Base-by-base conservation (phyloP, 192 early-diverging fungal genomes). In the Backusella circina region DNA sequence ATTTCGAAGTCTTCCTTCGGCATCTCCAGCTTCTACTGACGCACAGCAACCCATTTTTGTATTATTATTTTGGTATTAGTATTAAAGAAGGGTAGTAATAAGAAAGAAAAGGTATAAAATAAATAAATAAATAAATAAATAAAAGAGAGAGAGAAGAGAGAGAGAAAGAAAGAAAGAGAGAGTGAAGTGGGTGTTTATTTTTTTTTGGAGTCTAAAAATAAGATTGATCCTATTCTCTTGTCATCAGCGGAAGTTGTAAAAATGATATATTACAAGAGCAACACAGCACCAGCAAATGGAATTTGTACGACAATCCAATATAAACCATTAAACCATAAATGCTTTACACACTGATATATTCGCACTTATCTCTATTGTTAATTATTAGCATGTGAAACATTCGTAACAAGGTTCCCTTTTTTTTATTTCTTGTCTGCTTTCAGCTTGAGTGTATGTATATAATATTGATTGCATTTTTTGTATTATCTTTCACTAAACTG, bases 31-130 rank as follows among this genome's bases (percentile, higher is more conserved):
- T 77, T 97, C 97, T 71, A 89, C 88, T 73, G 92, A 94, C 75
- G 86, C 85, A 74, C 92, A 93, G 77, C 95, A 95, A 80, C 97
- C 95, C 96, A 98, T 97, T 23, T 72, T n/a, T n/a, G n/a, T n/a
- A n/a, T n/a, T n/a, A n/a, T n/a, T 57, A 13, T 41, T n/a, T 38
- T 41, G 41, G 12, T 70, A 39, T 37, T 67, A 36, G 33, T 70
- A 70, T 70, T 70, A 26, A 26, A 39, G n/a, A 41, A 39, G 18
- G 23, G n/a, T 23, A 70, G 39, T 6, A 71, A 66, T 3, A 31
- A 70, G 30, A 70, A 65, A 36, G 50, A 39, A 65, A 39, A 47
- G 30, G 68, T 47, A 47, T 47, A 47, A 47, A 47, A 6, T 18
- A n/a, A 21, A 47, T 47, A 47, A 47, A 47, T 47, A n/a, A 41